phyloP scores from a whole-genome alignment of 192 early-diverging fungal genomes.

The Coemansia erecta region DNA sequence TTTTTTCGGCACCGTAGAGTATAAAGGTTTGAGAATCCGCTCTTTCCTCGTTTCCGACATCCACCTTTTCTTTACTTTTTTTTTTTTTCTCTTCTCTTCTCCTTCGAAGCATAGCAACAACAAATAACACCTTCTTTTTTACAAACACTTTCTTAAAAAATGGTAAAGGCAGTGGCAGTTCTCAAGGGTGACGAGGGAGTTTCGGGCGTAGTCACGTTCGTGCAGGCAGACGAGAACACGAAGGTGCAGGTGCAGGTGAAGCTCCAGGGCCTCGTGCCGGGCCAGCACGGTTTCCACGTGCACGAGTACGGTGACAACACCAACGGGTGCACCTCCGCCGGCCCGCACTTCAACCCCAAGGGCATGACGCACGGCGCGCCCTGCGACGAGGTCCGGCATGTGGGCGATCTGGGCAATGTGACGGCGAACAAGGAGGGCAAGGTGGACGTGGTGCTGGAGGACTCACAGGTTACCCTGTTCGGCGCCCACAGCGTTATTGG shows the following conservation, averaged over 20 bases:
- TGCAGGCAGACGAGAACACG: slow-evolving; percentile 61
- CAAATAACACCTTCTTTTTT: background rate
- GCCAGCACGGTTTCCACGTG: slow-evolving; percentile 87
- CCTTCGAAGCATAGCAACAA: background rate
- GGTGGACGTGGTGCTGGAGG: slow-evolving; percentile 55
- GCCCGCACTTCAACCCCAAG: slow-evolving; percentile 84
- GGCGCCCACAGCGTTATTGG: slow-evolving; percentile 77
- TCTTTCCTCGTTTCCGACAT: slow-evolving; percentile 10
- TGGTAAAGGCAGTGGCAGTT: slow-evolving; percentile 84
- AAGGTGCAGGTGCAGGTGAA: slow-evolving; percentile 58
- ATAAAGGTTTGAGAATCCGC: background rate
- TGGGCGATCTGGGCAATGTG: slow-evolving; percentile 91
- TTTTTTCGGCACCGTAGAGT: background rate
- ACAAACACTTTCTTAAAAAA: slow-evolving; percentile 45
- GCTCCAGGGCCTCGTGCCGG: slow-evolving; percentile 63
- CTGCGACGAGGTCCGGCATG: slow-evolving; percentile 65
- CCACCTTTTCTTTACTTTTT: background rate
- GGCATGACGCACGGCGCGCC: slow-evolving; percentile 78
- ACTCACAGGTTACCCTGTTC: slow-evolving; percentile 68
- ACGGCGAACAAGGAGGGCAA: slow-evolving; percentile 56
- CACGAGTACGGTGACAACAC: slow-evolving; percentile 75
- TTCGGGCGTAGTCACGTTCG: slow-evolving; percentile 69
- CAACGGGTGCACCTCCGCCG: slow-evolving; percentile 81
- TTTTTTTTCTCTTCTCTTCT: background rate
- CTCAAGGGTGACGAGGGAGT: slow-evolving; percentile 67